Conservation (phyloP, 2,329 filamentous ascomycete species). For the Fusarium euwallaceae region DNA sequence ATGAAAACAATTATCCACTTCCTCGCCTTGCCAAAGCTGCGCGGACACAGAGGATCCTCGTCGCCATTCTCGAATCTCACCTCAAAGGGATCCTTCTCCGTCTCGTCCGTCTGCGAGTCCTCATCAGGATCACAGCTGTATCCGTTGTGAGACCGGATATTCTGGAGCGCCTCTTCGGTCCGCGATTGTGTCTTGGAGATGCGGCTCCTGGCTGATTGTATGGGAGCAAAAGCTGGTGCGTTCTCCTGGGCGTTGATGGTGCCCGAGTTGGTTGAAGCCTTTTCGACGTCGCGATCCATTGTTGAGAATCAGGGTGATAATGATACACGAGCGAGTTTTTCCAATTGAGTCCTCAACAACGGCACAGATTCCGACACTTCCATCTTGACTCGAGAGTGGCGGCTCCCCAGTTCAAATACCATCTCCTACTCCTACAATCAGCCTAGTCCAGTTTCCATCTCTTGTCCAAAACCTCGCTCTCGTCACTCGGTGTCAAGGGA, state of each 20-base stretch:
- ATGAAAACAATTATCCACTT: constrained; percentile 87
- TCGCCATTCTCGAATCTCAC: constrained; percentile 82
- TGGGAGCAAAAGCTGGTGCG: constrained; percentile 21
- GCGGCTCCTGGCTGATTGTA: constrained; percentile 20
- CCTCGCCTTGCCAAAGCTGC: constrained; percentile 72
- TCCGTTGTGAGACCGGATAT: constrained; percentile 59
- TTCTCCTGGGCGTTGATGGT: constrained; percentile 3
- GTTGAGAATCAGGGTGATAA: neutral
- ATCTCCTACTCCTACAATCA: neutral
- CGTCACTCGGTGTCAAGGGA: constrained; percentile 6
- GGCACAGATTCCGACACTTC: neutral
- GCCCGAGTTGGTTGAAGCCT: constrained; percentile 33
- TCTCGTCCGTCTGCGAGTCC: constrained; percentile 6
- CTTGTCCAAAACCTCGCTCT: neutral
- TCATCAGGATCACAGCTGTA: constrained; percentile 54
- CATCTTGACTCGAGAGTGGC: neutral
- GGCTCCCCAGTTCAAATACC: constrained; percentile 18
- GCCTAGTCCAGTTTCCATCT: neutral
- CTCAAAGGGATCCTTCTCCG: constrained; percentile 67
- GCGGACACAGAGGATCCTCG: constrained; percentile 79
- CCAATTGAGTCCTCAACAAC: neutral
- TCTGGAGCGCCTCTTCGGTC: constrained; percentile 34
- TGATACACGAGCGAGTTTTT: neutral
- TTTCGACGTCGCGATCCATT: constrained; percentile 47
- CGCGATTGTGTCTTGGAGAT: constrained; percentile 18